Evolutionary conservation across 257 asterid species (phyloP), one percentile per base, ranked within the genome.

Genomic region (Apocynum venetum): DNA sequence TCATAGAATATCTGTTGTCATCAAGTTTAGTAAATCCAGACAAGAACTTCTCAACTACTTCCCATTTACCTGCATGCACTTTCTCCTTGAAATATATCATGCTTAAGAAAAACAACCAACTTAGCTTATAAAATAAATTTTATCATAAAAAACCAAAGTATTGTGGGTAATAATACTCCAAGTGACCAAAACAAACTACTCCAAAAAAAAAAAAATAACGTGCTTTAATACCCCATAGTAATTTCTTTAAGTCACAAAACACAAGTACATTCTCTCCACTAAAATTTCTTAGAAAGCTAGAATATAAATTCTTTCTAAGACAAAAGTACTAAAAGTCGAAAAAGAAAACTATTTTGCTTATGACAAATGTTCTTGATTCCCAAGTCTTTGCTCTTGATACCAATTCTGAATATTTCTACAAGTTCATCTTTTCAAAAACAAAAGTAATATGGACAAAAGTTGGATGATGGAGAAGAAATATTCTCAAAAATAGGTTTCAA

Each of bases 41-140:
- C 69, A 94, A 86, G 86, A 92, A 94, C 78, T 94, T 94, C 93
- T 94, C 98, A 73, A 94, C 97, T 75, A 92, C 97, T 0, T 94
- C 97, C 98, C 97, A 94, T 78, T 94, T 94, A 81, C 98, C 98
- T 12, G 97, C 97, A 75, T 91, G 97, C 19, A 94, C 97, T 82
- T 89, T 94, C 90, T 94, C 98, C 87, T 94, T 97, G 65, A 94
- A 94, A 84, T 94, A 89, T 81, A 91, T 94, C 98, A 94, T 90
- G 86, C 92, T 94, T 84, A 94, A 92, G 93, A 82, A 94, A 84
- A 92, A 92, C n/a, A 25, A 93, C 98, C 0, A 97, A 94, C 81
- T 94, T 97, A 94, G 93, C 94, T 97, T 94, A 77, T 82, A 84
- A 78, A 76, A 75, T 38, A 76, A 35, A 40, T 8, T 10, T 38